These are phyloP conservation scores for Pezicula rhizophila DNA, from an alignment of 2,329 filamentous ascomycete species.

Conservation along the genomic window DNA sequence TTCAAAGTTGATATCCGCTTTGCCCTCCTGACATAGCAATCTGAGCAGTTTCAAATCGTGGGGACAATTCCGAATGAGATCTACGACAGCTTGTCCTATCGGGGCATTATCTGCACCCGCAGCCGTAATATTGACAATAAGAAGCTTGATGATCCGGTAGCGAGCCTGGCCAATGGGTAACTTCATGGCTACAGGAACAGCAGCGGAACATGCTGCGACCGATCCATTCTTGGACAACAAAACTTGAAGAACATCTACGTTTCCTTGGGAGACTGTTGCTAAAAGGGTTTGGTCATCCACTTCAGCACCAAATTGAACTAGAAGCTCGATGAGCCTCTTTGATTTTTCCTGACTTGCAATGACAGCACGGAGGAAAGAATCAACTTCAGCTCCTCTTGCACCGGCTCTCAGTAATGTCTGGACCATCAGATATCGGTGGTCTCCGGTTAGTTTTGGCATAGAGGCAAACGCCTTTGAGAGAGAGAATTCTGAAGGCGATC, in stretches of 20 bases:
- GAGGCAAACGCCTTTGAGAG: conserved; percentile 9
- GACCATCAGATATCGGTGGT: conserved; percentile 6
- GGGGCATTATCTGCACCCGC: conserved; percentile 32
- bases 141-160: conserved; percentile 39
- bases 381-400: conserved; percentile 11
- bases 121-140: conserved; percentile 40
- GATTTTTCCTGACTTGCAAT: conserved; percentile 2
- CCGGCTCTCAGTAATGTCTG: conserved; percentile 10
- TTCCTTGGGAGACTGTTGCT: conserved; percentile 6
- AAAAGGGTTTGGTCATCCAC: conserved; percentile 8
- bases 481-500: conserved; percentile 8
- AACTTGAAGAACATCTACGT: conserved; percentile 4
- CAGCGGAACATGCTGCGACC: conserved; percentile 13
- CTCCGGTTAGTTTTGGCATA: conserved; percentile 5
- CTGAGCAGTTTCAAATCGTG: conserved; percentile 44
- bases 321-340: conserved; percentile 8
- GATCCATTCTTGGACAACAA: conserved; percentile 4
- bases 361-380: conserved; percentile 6
- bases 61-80: conserved; percentile 37
- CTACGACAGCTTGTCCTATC: conserved; percentile 37
- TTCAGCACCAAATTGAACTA: conserved; percentile 6
- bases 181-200: conserved; percentile 42
- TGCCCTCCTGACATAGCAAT: conserved; percentile 43
- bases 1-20: conserved; percentile 48
- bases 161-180: conserved; percentile 36